Conservation (phyloP, 139 green algal genomes). For the Medakamo hakoo region DNA sequence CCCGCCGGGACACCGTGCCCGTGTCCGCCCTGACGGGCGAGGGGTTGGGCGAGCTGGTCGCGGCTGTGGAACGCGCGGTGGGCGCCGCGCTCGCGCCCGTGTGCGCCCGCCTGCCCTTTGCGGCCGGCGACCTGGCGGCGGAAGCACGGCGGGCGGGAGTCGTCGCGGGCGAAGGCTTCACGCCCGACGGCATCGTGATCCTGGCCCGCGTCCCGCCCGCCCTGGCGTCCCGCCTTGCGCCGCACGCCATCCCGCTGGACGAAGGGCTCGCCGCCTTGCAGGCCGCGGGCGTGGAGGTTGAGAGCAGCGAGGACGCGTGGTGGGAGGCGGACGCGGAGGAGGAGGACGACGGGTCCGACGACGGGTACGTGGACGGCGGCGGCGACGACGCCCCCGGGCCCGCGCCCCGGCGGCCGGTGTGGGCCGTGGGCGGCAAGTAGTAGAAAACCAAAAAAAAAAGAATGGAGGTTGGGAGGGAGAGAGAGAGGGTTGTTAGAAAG, state of each 20-base stretch:
- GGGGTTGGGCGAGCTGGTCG: slow-evolving; percentile 52
- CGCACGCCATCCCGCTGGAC: not conserved
- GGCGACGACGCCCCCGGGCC: too few species aligned
- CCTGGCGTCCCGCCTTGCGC: slow-evolving; percentile 12
- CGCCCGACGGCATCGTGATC: slow-evolving; percentile 12
- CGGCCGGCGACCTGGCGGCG: slow-evolving; percentile 21
- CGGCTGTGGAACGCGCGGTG: slow-evolving; percentile 30
- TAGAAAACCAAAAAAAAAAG: too few species aligned
- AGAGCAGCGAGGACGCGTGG: not conserved
- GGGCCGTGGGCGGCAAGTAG: too few species aligned
- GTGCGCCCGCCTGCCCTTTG: slow-evolving; percentile 23
- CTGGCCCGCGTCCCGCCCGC: slow-evolving; percentile 18
- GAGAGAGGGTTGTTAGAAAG: not conserved
- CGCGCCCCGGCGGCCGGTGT: too few species aligned
- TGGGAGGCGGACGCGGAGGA: too few species aligned
- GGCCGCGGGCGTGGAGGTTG: not conserved
- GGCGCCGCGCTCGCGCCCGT: slow-evolving; percentile 21
- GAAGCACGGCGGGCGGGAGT: slow-evolving; percentile 19
- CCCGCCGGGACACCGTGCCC: slow-evolving; percentile 29
- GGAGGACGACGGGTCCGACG: too few species aligned
- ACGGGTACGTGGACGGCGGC: too few species aligned
- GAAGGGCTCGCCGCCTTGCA: not conserved
- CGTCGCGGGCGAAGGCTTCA: slow-evolving; percentile 18
- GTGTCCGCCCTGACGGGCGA: slow-evolving; percentile 44
- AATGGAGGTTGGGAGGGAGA: too few species aligned